phyloP scores from a whole-genome alignment of 1,284 basidiomycete genomes.

The Ustanciosporium gigantosporum region DNA sequence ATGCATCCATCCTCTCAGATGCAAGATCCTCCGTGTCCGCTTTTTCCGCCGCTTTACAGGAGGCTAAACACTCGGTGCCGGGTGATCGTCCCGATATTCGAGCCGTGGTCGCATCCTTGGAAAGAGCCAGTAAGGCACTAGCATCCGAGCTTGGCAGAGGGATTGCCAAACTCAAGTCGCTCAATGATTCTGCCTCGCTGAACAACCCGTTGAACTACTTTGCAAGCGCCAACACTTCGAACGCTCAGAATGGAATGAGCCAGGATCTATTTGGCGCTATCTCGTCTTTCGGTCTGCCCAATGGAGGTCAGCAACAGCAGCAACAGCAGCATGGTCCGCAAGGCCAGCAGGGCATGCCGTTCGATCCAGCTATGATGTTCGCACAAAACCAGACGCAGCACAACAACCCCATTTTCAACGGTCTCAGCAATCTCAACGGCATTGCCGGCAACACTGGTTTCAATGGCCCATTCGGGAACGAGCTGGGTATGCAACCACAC shows the following conservation, averaged over 20 bases:
- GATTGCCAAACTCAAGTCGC: constrained; percentile 14
- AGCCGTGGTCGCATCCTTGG: constrained; percentile 18
- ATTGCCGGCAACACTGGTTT: no score
- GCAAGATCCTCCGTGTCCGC: constrained; percentile 17
- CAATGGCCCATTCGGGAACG: constrained; percentile 7
- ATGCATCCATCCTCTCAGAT: constrained; percentile 20
- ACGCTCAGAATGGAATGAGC: constrained; percentile 1
- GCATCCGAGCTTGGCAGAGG: constrained; percentile 24
- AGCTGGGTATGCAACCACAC: constrained; percentile 1
- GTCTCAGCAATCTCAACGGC: neutral
- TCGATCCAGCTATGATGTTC: constrained; percentile 16
- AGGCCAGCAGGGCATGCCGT: constrained; percentile 4
- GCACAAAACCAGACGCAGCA: constrained; percentile 5
- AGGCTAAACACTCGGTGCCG: constrained; percentile 22
- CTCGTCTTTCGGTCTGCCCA: constrained; percentile 7
- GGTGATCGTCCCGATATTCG: constrained; percentile 25
- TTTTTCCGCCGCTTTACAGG: constrained; percentile 17
- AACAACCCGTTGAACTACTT: constrained; percentile 10
- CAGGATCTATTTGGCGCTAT: constrained; percentile 20
- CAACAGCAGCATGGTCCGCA: constrained; percentile 4
- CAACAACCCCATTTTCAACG: neutral
- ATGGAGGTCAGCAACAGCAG: constrained; percentile 7
- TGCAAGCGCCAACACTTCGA: constrained; percentile 1
- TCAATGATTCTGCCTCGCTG: constrained; percentile 10
- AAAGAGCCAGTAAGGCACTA: constrained; percentile 19